These are phyloP conservation scores for Yarrowia yakushimensis DNA, from an alignment of 805 yeast genomes.

Conservation along the genomic window DNA sequence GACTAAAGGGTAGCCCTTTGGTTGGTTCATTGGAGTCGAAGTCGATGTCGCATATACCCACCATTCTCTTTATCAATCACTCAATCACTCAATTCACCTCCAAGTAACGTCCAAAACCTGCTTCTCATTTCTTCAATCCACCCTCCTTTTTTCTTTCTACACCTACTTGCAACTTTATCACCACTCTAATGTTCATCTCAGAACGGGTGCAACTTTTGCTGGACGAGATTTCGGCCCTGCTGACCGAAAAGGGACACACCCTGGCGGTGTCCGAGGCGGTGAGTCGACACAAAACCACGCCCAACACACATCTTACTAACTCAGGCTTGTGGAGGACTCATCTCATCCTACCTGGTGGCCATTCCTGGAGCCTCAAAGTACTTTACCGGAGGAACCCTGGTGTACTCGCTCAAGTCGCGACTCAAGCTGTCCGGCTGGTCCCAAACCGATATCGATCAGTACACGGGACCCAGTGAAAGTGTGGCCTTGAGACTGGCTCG, in stretches of 20 bases:
- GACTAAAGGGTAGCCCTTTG: no score
- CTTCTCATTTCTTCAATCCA: no score
- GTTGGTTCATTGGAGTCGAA: no score
- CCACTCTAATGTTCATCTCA: slow-evolving; percentile 53
- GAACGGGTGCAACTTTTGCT: slow-evolving; percentile 50
- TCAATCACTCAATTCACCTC: no score
- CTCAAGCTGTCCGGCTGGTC: slow-evolving; percentile 77
- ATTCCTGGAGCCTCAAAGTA: slow-evolving; percentile 82
- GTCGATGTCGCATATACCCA: no score
- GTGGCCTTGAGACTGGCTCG: slow-evolving; percentile 77
- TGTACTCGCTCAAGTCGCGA: slow-evolving; percentile 72
- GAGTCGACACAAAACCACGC: slow-evolving; percentile 4
- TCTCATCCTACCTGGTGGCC: slow-evolving; percentile 75
- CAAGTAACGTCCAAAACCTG: no score
- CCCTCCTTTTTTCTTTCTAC: no score
- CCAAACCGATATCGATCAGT: slow-evolving; percentile 59
- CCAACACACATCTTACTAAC: not conserved
- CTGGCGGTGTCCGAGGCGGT: slow-evolving; percentile 74
- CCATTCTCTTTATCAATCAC: no score
- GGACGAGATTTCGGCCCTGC: slow-evolving; percentile 52
- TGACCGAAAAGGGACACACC: slow-evolving; percentile 55
- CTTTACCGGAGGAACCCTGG: slow-evolving; percentile 79
- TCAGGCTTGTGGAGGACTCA: slow-evolving; percentile 78
- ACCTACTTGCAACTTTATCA: slow-evolving; percentile 18
- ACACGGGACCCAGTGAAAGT: slow-evolving; percentile 77